These are phyloP conservation scores for Fragilariopsis cylindrus DNA, from an alignment of 108 stramenopile genomes.

Conservation along the genomic window DNA sequence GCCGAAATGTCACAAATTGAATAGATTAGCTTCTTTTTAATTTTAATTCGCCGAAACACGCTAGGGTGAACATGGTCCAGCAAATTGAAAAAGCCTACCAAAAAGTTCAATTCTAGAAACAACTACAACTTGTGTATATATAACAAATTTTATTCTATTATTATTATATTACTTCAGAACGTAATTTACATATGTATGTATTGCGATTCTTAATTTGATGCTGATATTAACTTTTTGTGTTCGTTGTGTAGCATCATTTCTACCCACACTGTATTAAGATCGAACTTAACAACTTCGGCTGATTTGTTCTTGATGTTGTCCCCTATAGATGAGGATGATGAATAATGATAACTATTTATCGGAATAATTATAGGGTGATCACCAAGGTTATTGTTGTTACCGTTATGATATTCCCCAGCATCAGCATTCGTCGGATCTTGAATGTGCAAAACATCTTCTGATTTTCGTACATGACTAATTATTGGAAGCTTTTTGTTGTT, in stretches of 20 bases:
- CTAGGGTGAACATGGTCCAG: no score
- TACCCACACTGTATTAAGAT: conserved; percentile 26
- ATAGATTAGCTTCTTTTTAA: no score
- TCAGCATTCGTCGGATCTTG: conserved; percentile 1
- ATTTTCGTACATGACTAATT: conserved; percentile 9
- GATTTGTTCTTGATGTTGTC: not conserved
- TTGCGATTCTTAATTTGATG: no score
- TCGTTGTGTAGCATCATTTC: conserved; percentile 29
- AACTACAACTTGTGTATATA: no score
- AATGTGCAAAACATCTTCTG: conserved; percentile 15
- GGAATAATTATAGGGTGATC: not conserved
- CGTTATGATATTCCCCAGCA: not conserved
- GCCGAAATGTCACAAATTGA: no score
- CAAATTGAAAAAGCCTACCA: no score
- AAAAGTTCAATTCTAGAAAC: no score
- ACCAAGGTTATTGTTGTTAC: not conserved
- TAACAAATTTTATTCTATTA: no score
- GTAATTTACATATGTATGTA: no score
- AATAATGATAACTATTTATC: not conserved
- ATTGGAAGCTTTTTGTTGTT: conserved; percentile 3
- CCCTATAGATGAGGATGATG: not conserved
- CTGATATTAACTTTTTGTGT: conserved; percentile 2
- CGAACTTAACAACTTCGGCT: conserved; percentile 3
- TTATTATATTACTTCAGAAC: no score
- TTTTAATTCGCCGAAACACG: no score